Evolutionary conservation across 2,329 filamentous ascomycete species (phyloP).

Genomic region (Verticillium longisporum): DNA sequence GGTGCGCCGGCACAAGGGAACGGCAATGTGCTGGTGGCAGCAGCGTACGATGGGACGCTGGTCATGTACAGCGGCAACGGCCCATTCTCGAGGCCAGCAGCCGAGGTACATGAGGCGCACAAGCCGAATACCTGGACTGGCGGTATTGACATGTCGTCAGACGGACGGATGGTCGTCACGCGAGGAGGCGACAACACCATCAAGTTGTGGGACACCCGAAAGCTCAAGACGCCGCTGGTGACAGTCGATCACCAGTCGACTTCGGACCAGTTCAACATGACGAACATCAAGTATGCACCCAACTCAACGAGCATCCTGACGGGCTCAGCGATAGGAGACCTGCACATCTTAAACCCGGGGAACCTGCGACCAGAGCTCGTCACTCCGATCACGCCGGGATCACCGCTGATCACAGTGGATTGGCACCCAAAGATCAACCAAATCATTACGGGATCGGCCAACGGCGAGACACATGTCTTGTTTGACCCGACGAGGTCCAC

Average conservation of each 20-base stretch:
- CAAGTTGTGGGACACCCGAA: constrained; percentile 94
- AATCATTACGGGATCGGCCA: constrained; percentile 88
- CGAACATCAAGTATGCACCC: constrained; percentile 85
- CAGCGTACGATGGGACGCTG: constrained; percentile 82
- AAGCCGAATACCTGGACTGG: constrained; percentile 81
- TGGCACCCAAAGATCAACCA: constrained; percentile 97
- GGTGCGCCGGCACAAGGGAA: constrained; percentile 69
- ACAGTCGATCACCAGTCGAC: constrained; percentile 74
- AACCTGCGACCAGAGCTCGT: constrained; percentile 80
- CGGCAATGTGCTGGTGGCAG: constrained; percentile 69
- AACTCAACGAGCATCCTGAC: constrained; percentile 80
- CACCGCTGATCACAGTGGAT: constrained; percentile 72
- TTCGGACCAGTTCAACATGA: constrained; percentile 74
- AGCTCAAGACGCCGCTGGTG: constrained; percentile 86
- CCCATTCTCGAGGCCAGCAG: constrained; percentile 73
- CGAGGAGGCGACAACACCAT: constrained; percentile 87
- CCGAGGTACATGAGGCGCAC: constrained; percentile 81
- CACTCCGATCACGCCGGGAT: constrained; percentile 81
- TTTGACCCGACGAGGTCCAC: constrained; percentile 81
- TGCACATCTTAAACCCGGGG: constrained; percentile 90
- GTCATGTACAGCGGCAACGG: constrained; percentile 90
- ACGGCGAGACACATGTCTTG: constrained; percentile 81
- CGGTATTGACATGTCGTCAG: constrained; percentile 82
- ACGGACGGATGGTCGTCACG: constrained; percentile 85
- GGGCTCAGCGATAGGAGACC: constrained; percentile 75